These are phyloP conservation scores for Podospora australis DNA, from an alignment of 495 filamentous ascomycete genomes.

Conservation along the genomic window DNA sequence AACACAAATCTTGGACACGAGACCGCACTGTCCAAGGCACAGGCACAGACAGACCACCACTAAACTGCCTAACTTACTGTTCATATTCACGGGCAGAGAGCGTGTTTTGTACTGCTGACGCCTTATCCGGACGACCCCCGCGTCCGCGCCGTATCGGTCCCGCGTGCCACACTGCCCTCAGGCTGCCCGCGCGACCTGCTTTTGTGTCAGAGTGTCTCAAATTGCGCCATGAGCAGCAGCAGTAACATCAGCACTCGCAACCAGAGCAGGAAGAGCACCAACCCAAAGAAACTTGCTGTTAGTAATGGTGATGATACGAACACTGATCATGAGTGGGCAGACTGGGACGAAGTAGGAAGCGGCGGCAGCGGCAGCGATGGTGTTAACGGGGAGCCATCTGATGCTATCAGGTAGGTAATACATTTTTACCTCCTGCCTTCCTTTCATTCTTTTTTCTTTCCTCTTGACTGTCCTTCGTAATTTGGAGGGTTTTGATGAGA, in stretches of 20 bases:
- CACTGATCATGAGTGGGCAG: neutral
- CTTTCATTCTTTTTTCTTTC: neutral
- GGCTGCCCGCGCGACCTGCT: too few relatives aligned
- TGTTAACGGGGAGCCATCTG: neutral
- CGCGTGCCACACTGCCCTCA: too few relatives aligned
- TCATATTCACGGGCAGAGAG: too few relatives aligned
- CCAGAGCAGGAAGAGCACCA: neutral
- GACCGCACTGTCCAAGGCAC: neutral
- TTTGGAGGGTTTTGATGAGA: neutral
- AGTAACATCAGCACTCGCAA: slow-evolving; percentile 6
- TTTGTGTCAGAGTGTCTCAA: slow-evolving; percentile 4
- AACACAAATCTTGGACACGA: neutral
- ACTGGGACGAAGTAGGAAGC: neutral
- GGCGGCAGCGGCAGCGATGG: neutral
- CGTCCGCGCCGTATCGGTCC: neutral
- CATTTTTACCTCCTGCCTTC: neutral
- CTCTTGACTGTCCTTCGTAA: neutral
- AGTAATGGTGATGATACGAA: neutral
- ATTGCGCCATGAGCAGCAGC: slow-evolving; percentile 16
- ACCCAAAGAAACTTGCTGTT: neutral
- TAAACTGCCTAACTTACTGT: neutral
- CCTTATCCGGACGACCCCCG: neutral
- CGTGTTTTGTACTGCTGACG: too few relatives aligned
- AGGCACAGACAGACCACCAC: neutral
- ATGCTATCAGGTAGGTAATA: neutral